Base-by-base conservation (phyloP, 768 basidiomycete species). In the Amanita molliuscula region DNA sequence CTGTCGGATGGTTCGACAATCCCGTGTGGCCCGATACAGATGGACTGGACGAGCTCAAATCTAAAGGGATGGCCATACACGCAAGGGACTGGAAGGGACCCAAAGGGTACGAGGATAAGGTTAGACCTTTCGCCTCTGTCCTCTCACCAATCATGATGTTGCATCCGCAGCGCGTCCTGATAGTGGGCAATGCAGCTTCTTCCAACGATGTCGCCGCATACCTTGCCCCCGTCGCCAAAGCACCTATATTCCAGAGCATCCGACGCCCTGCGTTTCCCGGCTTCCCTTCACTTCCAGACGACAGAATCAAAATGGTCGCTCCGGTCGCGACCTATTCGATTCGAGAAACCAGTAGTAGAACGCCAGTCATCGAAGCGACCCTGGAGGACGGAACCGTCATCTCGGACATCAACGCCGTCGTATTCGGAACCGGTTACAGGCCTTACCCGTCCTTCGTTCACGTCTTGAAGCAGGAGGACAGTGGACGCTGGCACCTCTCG, bases 181-280 rank as follows among this genome's bases (percentile, higher is more conserved):
- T 78, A 8, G 58, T 78, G 3, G 77, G 72, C 9, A 77, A 77
- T 20, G 77, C 72, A 16, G 74, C 77, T 44, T 77, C 76, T 1
- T 65, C 68, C 31, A 78, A 78, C 54, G 77, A 78, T 44, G 72
- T 78, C 34, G 72, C 73, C 0, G 68, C 71, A 1, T 74, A 76
- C 31, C 63, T 77, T 0, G 66, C 65, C 0, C 50, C 65, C 0
- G 59, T 75, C 11, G 66, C 67, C 0, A 53, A 61, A 31, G 52
- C 61, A 1, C 75, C 77, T 4, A 65, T 77, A 0, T 73, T 71
- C 53, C 72, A 76, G 40, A 74, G 71, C 10, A 66, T 70, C 21
- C 72, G 76, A 2, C 67, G 71, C 0, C 61, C 66, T 9, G 66
- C 67, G 6, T 63, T 74, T 55, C 60, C 58, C 1, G 55, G 58